Evolutionary conservation across 2,329 filamentous ascomycete genomes (phyloP).

Genomic region (Monosporascus ibericus): DNA sequence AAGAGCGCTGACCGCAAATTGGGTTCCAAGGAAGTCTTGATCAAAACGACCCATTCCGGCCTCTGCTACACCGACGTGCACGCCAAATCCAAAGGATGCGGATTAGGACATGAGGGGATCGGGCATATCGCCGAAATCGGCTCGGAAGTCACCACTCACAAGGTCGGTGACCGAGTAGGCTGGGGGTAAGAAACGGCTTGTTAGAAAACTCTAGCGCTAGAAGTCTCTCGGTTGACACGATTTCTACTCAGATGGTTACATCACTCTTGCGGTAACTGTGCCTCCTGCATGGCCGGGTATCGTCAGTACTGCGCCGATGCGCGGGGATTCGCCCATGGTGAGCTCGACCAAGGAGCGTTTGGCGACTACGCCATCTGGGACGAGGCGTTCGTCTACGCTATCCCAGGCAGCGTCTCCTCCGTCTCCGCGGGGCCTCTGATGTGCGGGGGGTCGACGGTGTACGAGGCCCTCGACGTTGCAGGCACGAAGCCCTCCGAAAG

Average conservation of each 20-base stretch:
- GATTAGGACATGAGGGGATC: constrained; percentile 33
- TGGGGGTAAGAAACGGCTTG: constrained; percentile 21
- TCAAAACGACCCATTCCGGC: constrained; percentile 53
- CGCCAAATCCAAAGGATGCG: constrained; percentile 13
- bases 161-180: constrained; percentile 27
- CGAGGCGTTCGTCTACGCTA: constrained; percentile 30
- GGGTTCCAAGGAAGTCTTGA: constrained; percentile 36
- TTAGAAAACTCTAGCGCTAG: neutral
- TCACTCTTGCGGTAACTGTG: constrained; percentile 25
- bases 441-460: constrained; percentile 40
- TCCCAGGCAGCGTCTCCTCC: constrained; percentile 31
- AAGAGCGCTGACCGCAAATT: neutral
- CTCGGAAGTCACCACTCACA: constrained; percentile 22
- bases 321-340: constrained; percentile 26
- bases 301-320: constrained; percentile 24
- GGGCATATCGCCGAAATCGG: constrained; percentile 26
- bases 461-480: constrained; percentile 21
- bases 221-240: neutral
- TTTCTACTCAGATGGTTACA: constrained; percentile 2
- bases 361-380: constrained; percentile 26
- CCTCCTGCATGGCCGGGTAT: constrained; percentile 6
- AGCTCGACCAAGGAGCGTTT: constrained; percentile 31
- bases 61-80: constrained; percentile 51
- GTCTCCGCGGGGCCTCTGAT: constrained; percentile 38
- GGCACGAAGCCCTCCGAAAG: constrained; percentile 19